Evolutionary conservation across 352 stramenopile species (phyloP).

Genomic region (Phytophthora capsici): DNA sequence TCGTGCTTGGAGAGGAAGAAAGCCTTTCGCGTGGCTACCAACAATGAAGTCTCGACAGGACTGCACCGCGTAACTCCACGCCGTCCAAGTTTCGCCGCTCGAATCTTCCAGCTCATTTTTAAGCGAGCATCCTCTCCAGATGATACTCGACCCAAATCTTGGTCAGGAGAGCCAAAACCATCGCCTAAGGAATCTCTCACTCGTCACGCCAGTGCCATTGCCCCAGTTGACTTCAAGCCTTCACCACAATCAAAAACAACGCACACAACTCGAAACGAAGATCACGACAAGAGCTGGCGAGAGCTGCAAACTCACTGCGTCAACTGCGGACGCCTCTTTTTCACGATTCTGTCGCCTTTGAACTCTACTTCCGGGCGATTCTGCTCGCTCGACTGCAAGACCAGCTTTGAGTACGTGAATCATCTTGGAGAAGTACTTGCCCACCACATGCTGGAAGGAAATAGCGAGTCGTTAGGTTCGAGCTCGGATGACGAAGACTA

Average conservation of each 20-base stretch:
- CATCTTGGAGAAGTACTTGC: conserved; percentile 36
- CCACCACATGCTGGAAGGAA: conserved; percentile 22
- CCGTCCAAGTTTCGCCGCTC: conserved; percentile 17
- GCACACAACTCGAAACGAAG: neutral
- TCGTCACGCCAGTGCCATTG: conserved; percentile 18
- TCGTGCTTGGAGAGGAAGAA: conserved; percentile 6
- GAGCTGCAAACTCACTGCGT: conserved; percentile 23
- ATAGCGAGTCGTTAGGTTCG: conserved; percentile 13
- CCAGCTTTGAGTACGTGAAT: conserved; percentile 39
- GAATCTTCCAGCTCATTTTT: conserved; percentile 27
- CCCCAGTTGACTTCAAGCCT: neutral
- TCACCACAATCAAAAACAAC: neutral
- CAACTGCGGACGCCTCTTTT: conserved; percentile 37
- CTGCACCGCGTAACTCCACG: neutral
- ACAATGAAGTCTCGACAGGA: neutral
- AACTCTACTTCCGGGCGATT: conserved; percentile 16
- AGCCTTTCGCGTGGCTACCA: conserved; percentile 8
- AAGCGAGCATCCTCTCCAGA: conserved; percentile 1
- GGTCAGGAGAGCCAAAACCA: conserved; percentile 15
- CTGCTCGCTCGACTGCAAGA: conserved; percentile 58
- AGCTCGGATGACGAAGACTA: conserved; percentile 17
- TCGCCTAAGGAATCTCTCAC: neutral
- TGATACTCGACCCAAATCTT: conserved; percentile 18
- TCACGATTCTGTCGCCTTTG: conserved; percentile 24
- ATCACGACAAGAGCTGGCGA: conserved; percentile 10